Conservation (phyloP, 805 yeast species). For the Limtongia smithiae region DNA sequence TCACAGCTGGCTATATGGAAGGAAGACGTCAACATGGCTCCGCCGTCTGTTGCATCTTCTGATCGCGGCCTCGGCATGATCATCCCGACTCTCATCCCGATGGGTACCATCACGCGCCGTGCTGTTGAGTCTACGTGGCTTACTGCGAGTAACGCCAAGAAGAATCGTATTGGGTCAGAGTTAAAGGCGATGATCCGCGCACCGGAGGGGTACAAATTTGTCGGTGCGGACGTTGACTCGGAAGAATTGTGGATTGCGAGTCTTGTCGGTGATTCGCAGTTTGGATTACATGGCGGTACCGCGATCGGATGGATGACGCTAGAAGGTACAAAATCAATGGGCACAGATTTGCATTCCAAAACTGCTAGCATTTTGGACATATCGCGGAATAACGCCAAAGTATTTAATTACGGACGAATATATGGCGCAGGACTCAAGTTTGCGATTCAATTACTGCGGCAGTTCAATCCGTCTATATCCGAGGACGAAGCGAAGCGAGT, state of each 20-base stretch:
- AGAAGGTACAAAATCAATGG: constrained; percentile 88
- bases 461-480: constrained; percentile 68
- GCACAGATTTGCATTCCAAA: constrained; percentile 92
- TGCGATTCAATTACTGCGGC: constrained; percentile 78
- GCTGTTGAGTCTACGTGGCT: constrained; percentile 98
- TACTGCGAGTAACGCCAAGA: constrained; percentile 93
- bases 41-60: constrained; percentile 10
- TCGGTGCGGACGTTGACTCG: constrained; percentile 98
- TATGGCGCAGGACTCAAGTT: constrained; percentile 96
- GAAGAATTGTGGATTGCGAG: constrained; percentile 99
- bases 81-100: constrained; percentile 75
- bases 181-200: constrained; percentile 81
- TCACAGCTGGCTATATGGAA: constrained; percentile 79
- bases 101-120: constrained; percentile 96
- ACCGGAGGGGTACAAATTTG: constrained; percentile 84
- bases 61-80: constrained; percentile 59
- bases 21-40: constrained; percentile 31
- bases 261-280: constrained; percentile 84
- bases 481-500: constrained; percentile 62
- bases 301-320: constrained; percentile 99
- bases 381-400: constrained; percentile 85
- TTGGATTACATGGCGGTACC: constrained; percentile 89
- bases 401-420: constrained; percentile 93
- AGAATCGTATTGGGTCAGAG: constrained; percentile 84
- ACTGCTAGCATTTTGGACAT: constrained; percentile 89